phyloP scores from a whole-genome alignment of 306 rosid species.

The Cucumis melo region DNA sequence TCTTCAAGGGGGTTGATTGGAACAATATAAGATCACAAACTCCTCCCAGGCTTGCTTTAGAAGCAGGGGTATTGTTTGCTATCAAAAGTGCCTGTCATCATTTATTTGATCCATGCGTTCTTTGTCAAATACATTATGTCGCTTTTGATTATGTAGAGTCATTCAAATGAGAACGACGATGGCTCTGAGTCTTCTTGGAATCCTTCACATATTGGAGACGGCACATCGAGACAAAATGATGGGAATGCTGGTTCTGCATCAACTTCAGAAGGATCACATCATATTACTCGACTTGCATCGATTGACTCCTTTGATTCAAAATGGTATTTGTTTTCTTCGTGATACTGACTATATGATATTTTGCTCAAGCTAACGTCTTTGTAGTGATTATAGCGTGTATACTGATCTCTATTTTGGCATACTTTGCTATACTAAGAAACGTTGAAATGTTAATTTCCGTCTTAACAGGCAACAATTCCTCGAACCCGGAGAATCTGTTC shows the following conservation, averaged over 20 bases:
- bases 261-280: slow-evolving; percentile 46
- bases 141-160: slow-evolving; percentile 22
- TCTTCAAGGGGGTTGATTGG: slow-evolving; percentile 86
- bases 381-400: not conserved
- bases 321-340: slow-evolving; percentile 41
- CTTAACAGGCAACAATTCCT: slow-evolving; percentile 78
- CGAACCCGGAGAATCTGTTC: slow-evolving; percentile 92
- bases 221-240: slow-evolving; percentile 37
- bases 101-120: not conserved
- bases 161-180: slow-evolving; percentile 37
- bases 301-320: slow-evolving; percentile 97
- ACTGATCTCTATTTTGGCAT: not conserved
- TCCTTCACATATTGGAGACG: slow-evolving; percentile 71
- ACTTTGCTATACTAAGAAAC: not conserved
- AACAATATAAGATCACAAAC: slow-evolving; percentile 35
- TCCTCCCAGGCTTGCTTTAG: slow-evolving; percentile 76
- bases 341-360: not conserved
- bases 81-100: not conserved
- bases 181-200: slow-evolving; percentile 58
- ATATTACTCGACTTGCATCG: slow-evolving; percentile 85
- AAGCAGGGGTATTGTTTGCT: slow-evolving; percentile 40
- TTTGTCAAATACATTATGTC: not conserved
- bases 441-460: not conserved
- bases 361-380: not conserved
- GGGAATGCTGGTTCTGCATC: slow-evolving; percentile 46